Evolutionary conservation across 202 grass and related monocot genomes (phyloP).

Genomic region (Dendrocalamus latiflorus): DNA sequence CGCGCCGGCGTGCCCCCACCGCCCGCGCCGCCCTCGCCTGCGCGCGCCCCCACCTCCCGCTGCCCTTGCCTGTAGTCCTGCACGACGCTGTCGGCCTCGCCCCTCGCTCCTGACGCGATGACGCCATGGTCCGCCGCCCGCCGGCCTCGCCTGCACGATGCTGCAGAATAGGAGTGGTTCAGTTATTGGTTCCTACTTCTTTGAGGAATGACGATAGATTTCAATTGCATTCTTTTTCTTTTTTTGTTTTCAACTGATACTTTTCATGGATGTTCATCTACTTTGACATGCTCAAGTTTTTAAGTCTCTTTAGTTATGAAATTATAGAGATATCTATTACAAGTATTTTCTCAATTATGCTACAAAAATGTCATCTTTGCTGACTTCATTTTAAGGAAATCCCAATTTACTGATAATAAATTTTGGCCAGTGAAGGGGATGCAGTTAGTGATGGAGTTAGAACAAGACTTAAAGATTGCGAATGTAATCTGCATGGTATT

Average conservation of each 20-base stretch:
- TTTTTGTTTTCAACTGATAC: not conserved
- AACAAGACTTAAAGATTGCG: conserved; percentile 93
- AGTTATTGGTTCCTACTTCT: conserved; percentile 10
- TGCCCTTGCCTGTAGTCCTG: too few relatives aligned
- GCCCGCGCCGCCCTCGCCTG: too few relatives aligned
- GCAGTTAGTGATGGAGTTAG: conserved; percentile 96
- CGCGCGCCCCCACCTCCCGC: too few relatives aligned
- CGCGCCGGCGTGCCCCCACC: too few relatives aligned
- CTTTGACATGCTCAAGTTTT: not conserved
- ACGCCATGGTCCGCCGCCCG: too few relatives aligned
- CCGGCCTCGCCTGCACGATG: too few relatives aligned
- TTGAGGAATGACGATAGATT: not conserved
- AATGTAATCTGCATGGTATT: conserved; percentile 97
- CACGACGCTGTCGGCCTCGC: too few relatives aligned
- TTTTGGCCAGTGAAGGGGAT: conserved; percentile 98
- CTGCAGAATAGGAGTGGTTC: conserved; percentile 5
- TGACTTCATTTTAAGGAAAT: conserved; percentile 26
- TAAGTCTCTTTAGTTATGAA: conserved; percentile 12
- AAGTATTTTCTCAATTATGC: not conserved
- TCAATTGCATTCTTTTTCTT: not conserved
- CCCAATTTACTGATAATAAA: conserved; percentile 41
- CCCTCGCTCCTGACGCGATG: too few relatives aligned
- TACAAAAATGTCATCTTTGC: not conserved
- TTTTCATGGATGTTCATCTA: not conserved
- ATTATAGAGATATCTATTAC: conserved; percentile 11